Percentiles rank a stretch among this genome's conserved stretches.
phyloP scores from a whole-genome alignment of 208 protist genomes.

The Trypanosoma theileri region DNA sequence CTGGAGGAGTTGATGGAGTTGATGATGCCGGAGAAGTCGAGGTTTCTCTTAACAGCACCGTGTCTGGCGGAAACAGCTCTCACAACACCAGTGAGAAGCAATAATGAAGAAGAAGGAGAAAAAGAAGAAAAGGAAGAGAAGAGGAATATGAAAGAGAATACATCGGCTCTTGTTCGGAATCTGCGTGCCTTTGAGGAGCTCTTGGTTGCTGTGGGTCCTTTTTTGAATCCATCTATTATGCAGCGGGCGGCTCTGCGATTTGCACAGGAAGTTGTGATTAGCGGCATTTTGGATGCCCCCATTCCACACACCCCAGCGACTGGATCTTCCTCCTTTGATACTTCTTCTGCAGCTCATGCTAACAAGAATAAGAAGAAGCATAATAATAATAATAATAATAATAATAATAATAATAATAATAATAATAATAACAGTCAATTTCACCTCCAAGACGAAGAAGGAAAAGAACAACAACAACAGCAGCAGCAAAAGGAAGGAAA shows the following conservation, averaged over 20 bases:
- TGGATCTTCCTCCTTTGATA: not conserved
- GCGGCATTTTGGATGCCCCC: conserved; percentile 37
- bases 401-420: conserved; percentile 10
- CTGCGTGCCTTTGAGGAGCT: conserved; percentile 44
- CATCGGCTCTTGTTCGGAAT: conserved; percentile 31
- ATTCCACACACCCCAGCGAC: no score
- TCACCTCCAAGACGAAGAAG: no score
- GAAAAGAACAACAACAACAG: not conserved
- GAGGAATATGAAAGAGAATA: conserved; percentile 2
- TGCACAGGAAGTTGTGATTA: conserved; percentile 50
- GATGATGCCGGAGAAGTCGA: conserved; percentile 40
- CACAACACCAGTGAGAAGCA: not conserved
- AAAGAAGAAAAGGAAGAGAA: not conserved
- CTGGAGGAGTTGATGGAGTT: conserved; percentile 50
- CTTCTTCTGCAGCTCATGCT: no score
- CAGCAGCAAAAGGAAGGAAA: not conserved
- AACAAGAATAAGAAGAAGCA: not conserved
- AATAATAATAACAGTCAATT: conserved; percentile 5
- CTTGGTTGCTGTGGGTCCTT: conserved; percentile 40
- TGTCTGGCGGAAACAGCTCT: conserved; percentile 26
- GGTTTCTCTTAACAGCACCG: conserved; percentile 52
- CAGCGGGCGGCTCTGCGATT: conserved; percentile 53
- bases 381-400: not conserved
- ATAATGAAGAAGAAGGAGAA: not conserved
- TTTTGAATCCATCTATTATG: conserved; percentile 39